Conservation (phyloP, 306 rosid species). For the Quillaja saponaria region DNA sequence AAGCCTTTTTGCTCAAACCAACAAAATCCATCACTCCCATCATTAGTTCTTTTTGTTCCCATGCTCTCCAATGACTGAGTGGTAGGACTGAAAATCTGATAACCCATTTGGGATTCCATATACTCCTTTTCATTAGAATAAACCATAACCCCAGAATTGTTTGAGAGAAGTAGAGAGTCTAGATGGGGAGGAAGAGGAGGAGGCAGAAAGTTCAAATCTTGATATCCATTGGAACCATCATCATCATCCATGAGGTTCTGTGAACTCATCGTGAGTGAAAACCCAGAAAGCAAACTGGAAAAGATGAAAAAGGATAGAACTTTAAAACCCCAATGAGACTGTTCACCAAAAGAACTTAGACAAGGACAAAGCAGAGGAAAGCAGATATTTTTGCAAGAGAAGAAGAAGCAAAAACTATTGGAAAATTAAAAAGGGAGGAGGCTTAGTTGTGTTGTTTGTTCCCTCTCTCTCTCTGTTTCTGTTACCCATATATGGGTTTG, state of each 20-base stretch:
- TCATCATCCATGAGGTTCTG: constrained; percentile 32
- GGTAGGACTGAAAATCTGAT: constrained; percentile 41
- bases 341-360: constrained; percentile 9
- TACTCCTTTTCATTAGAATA: not conserved
- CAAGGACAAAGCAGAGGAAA: constrained; percentile 20
- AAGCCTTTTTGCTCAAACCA: constrained; percentile 19
- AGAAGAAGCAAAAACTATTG: not conserved
- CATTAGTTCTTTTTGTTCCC: constrained; percentile 18
- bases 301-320: constrained; percentile 4
- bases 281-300: not conserved
- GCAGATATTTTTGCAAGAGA: not conserved
- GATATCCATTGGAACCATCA: constrained; percentile 25
- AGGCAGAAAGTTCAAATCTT: constrained; percentile 32
- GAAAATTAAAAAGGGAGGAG: constrained; percentile 19
- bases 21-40: constrained; percentile 19
- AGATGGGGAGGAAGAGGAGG: constrained; percentile 25
- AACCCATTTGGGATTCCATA: constrained; percentile 36
- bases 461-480: not conserved
- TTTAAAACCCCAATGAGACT: constrained; percentile 12
- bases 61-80: constrained; percentile 17
- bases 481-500: constrained; percentile 16
- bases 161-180: constrained; percentile 7
- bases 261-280: constrained; percentile 39
- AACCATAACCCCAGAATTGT: constrained; percentile 15
- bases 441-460: constrained; percentile 19